A percentile compares a stretch with the other conserved stretches of the same genome.
phyloP scores from a whole-genome alignment of 257 asterid species.

The Solanum okadae region DNA sequence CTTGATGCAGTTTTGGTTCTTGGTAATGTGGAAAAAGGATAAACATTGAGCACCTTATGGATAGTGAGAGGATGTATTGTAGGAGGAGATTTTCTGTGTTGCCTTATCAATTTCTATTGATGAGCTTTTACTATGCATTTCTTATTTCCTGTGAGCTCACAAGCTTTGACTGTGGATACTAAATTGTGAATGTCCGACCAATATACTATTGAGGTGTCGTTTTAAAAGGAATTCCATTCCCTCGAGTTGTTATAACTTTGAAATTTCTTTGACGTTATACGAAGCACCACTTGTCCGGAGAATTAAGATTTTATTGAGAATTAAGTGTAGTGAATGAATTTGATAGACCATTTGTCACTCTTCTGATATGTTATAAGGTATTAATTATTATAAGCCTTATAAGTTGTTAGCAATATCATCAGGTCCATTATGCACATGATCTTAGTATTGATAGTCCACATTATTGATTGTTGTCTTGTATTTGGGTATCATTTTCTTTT shows the following conservation, averaged over 20 bases:
- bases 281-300: neutral
- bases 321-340: neutral
- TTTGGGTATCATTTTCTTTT: neutral
- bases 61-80: neutral
- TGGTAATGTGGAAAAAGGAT: neutral
- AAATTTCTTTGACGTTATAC: neutral
- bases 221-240: neutral
- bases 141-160: neutral
- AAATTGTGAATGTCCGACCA: neutral
- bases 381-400: neutral
- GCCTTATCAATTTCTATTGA: neutral
- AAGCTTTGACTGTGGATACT: neutral
- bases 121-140: neutral
- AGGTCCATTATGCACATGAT: neutral
- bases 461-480: neutral
- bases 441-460: neutral
- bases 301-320: neutral
- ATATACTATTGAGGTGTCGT: neutral
- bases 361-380: neutral
- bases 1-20: neutral
- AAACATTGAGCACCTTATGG: neutral
- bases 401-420: neutral
- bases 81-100: neutral
- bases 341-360: neutral
- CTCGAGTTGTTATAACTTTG: neutral